Percentiles rank a stretch among this genome's conserved stretches.
phyloP scores from a whole-genome alignment of 805 yeast species.

The Komagataella ulmi region DNA sequence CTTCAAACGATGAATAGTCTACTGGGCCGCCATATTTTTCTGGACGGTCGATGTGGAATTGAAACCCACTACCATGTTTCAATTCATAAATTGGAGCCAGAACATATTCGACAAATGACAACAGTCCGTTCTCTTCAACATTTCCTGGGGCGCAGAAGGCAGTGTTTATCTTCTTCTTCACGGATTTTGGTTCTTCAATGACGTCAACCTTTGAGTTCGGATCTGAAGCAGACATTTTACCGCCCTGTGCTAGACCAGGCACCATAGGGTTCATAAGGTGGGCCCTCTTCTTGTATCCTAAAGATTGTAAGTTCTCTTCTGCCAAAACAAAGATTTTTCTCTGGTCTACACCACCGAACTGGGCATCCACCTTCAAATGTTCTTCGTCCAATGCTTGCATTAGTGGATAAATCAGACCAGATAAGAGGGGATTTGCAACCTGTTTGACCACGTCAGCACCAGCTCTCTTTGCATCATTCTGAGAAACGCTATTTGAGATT shows the following conservation, averaged over 20 bases:
- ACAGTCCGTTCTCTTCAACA: slow-evolving; percentile 80
- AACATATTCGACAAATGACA: slow-evolving; percentile 77
- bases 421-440: slow-evolving; percentile 83
- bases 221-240: slow-evolving; percentile 97
- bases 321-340: slow-evolving; percentile 95
- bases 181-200: slow-evolving; percentile 76
- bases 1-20: slow-evolving; percentile 51
- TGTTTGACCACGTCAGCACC: slow-evolving; percentile 99
- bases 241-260: slow-evolving; percentile 94
- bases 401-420: slow-evolving; percentile 92
- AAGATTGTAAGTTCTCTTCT: slow-evolving; percentile 75
- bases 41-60: slow-evolving; percentile 75
- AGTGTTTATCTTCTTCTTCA: slow-evolving; percentile 79
- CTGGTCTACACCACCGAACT: slow-evolving; percentile 98
- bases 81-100: slow-evolving; percentile 78
- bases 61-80: slow-evolving; percentile 46
- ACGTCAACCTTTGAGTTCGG: slow-evolving; percentile 95
- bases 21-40: slow-evolving; percentile 96
- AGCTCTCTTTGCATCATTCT: slow-evolving; percentile 95
- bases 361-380: slow-evolving; percentile 77
- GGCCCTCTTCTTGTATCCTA: slow-evolving; percentile 95
- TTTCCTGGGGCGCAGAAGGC: slow-evolving; percentile 96
- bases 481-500: slow-evolving; percentile 73
- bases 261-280: slow-evolving; percentile 99
- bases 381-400: slow-evolving; percentile 99